Conservation (phyloP, 768 basidiomycete genomes). For the Hericium coralloides region DNA sequence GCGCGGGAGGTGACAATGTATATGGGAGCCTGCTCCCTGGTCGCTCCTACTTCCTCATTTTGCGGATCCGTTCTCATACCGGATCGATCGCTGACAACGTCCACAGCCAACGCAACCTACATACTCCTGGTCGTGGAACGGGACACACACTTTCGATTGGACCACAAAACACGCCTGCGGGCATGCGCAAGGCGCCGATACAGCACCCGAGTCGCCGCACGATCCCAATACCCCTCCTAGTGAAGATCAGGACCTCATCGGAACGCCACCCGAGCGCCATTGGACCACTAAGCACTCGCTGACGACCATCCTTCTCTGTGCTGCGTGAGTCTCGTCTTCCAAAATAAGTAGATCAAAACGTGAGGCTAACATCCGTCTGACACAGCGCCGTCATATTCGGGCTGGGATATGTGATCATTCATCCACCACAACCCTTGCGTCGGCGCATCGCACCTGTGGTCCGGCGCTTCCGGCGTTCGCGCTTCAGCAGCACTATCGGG, state of each 20-base stretch:
- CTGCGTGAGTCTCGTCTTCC: slow-evolving; percentile 2
- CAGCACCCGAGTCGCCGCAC: slow-evolving; percentile 3
- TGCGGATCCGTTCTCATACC: too few species aligned
- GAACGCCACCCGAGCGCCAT: neutral
- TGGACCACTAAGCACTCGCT: neutral
- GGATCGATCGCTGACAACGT: too few species aligned
- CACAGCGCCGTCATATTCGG: slow-evolving; percentile 1
- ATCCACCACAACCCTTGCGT: slow-evolving; percentile 1
- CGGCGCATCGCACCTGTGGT: neutral
- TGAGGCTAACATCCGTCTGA: neutral
- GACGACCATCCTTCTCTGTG: slow-evolving; percentile 2
- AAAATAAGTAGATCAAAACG: neutral
- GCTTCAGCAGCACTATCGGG: slow-evolving; percentile 4
- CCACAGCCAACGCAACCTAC: neutral
- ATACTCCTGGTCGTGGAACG: slow-evolving; percentile 16
- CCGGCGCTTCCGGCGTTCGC: slow-evolving; percentile 2
- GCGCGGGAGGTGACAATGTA: too few species aligned
- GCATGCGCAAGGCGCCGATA: slow-evolving; percentile 2
- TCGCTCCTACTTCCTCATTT: too few species aligned
- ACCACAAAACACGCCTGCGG: slow-evolving; percentile 21
- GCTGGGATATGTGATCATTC: slow-evolving; percentile 2
- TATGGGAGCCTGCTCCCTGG: too few species aligned
- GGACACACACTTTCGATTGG: slow-evolving; percentile 22
- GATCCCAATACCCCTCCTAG: slow-evolving; percentile 8
- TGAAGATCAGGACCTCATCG: slow-evolving; percentile 6